Base-by-base conservation (phyloP, 2,329 filamentous ascomycete genomes). In the Exophiala dermatitidis region DNA sequence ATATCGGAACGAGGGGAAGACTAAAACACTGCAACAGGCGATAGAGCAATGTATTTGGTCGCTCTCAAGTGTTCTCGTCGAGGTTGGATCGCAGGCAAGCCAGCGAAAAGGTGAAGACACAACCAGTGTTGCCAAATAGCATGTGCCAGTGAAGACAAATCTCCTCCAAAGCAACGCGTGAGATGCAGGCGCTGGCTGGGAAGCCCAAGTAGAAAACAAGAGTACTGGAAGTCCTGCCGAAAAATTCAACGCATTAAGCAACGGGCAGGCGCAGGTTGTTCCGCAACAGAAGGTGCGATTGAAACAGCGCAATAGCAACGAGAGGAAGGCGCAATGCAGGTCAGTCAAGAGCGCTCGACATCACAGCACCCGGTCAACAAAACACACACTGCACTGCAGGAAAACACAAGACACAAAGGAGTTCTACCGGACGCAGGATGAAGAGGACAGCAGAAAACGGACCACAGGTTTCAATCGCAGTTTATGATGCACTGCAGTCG, bases 91-190 rank as follows among this genome's bases (percentile, higher is more conserved):
- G 31, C 12, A 44, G 9, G 3, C 38, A 41, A 41, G 43, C 9
- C 44, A 26, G 32, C 26, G 28, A 4, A 10, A 19, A 12, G 12
- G 43, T 33, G 44, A 33, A 19, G 50, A 43, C 48, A 54, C 36
- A 19, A 42, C 34, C 43, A 46, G 49, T 38, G 40, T 34, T 34
- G 47, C 34, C 32, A 46, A 56, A 52, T 19, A 32, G 53, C 53
- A 56, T 50, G 49, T 50, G 50, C 53, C 46, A 47, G 32, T 43
- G 53, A 49, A 53, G 33, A 50, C 41, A 40, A 29, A 31, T 44
- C 50, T 29, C 34, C 8, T 28, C 46, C 42, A 44, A 53, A 34
- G 49, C 40, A 47, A 47, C 44, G 26, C 26, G 32, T 50, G 30
- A 34, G 46, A 12, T 44, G 49, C 4, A 48, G 30, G 6, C 45